phyloP scores from a whole-genome alignment of 495 filamentous ascomycete species.

The Immersiella caudata region DNA sequence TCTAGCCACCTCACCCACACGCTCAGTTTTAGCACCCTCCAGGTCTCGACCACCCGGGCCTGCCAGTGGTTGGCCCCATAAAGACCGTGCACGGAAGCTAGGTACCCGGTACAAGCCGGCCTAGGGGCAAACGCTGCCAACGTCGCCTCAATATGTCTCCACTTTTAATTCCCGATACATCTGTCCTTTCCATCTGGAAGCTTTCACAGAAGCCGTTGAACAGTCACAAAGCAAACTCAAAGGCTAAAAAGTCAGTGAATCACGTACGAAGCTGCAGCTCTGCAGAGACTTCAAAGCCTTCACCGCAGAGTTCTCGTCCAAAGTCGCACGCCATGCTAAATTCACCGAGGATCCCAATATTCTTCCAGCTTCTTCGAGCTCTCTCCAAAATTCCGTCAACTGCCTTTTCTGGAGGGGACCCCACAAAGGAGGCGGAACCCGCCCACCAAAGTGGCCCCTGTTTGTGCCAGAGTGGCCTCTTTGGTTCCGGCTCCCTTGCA shows the following conservation, averaged over 20 bases:
- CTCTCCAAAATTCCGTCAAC: neutral
- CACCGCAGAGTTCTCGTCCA: neutral
- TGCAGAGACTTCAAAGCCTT: neutral
- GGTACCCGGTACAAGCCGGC: slow-evolving; percentile 20
- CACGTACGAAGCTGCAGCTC: neutral
- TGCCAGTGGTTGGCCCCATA: slow-evolving; percentile 8
- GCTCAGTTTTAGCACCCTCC: slow-evolving; percentile 19
- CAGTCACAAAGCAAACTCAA: neutral
- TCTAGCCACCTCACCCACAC: slow-evolving; percentile 31
- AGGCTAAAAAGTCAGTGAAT: neutral
- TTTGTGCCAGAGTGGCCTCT: slow-evolving; percentile 44
- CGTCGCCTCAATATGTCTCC: slow-evolving; percentile 4
- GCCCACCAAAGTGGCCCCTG: slow-evolving; percentile 19
- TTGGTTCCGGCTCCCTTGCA: slow-evolving; percentile 18
- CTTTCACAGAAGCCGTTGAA: neutral
- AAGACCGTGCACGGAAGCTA: slow-evolving; percentile 13
- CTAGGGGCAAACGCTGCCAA: neutral
- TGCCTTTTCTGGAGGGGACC: slow-evolving; percentile 3
- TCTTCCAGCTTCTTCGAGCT: slow-evolving; percentile 15
- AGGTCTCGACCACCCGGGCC: slow-evolving; percentile 14
- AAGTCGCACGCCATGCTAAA: neutral
- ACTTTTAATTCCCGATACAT: slow-evolving; percentile 11
- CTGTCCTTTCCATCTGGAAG: slow-evolving; percentile 10
- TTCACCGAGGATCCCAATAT: neutral
- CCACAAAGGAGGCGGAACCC: neutral